Evolutionary conservation across 2,329 filamentous ascomycete genomes (phyloP).

Genomic region (Cordyceps pruinosa): DNA sequence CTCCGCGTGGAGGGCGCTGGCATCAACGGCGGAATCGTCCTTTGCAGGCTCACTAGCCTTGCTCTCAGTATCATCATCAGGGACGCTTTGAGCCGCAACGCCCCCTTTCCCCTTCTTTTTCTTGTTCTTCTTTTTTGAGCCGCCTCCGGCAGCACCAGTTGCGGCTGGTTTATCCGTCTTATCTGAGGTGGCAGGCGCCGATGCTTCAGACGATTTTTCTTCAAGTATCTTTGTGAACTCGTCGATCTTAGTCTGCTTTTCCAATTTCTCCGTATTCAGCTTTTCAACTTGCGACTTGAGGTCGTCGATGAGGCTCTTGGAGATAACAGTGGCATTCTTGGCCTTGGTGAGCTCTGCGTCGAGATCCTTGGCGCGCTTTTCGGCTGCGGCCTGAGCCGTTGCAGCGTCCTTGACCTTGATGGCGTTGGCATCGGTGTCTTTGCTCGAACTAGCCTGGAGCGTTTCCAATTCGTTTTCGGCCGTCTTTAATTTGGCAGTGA

Average conservation of each 20-base stretch:
- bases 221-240: slow-evolving; percentile 41
- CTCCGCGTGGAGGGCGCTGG: slow-evolving; percentile 39
- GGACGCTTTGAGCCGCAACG: slow-evolving; percentile 31
- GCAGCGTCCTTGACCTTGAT: slow-evolving; percentile 31
- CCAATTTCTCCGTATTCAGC: slow-evolving; percentile 27
- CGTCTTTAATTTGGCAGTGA: slow-evolving; percentile 43
- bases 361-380: slow-evolving; percentile 31
- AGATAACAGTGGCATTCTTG: slow-evolving; percentile 31
- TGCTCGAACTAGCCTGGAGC: slow-evolving; percentile 31
- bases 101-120: slow-evolving; percentile 74
- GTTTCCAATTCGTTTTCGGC: slow-evolving; percentile 38
- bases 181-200: slow-evolving; percentile 17
- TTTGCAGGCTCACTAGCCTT: slow-evolving; percentile 32
- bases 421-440: slow-evolving; percentile 25
- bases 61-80: slow-evolving; percentile 28
- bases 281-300: slow-evolving; percentile 31
- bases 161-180: slow-evolving; percentile 11
- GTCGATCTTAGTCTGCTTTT: slow-evolving; percentile 27
- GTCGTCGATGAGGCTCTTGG: slow-evolving; percentile 35
- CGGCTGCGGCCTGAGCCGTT: slow-evolving; percentile 27
- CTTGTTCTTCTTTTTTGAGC: slow-evolving; percentile 61
- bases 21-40: slow-evolving; percentile 25
- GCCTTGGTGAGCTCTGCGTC: slow-evolving; percentile 35
- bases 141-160: slow-evolving; percentile 18
- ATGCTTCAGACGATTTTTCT: slow-evolving; percentile 17